Conservation (phyloP, 352 stramenopile genomes). For the Phytophthora citricola region DNA sequence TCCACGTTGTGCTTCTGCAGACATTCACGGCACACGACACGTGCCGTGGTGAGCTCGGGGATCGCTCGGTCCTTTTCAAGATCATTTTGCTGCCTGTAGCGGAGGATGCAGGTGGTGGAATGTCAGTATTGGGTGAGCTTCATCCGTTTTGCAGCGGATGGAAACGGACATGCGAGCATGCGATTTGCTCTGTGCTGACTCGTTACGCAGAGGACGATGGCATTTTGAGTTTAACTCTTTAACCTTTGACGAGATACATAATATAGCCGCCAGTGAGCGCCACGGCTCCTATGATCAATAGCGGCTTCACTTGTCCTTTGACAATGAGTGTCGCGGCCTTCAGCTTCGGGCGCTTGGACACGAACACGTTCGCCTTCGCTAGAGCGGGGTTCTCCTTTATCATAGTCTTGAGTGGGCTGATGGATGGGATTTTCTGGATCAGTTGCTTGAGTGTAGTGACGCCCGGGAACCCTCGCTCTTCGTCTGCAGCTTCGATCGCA, state of each 20-base stretch:
- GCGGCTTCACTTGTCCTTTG: conserved; percentile 16
- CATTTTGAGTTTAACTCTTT: neutral
- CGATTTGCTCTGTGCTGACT: too few species aligned
- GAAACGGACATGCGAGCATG: conserved; percentile 1
- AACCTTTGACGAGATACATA: conserved; percentile 23
- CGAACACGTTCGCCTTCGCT: conserved; percentile 6
- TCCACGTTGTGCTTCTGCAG: conserved; percentile 23
- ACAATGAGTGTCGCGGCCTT: conserved; percentile 4
- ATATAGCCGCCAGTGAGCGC: conserved; percentile 22
- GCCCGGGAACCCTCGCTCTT: conserved; percentile 19
- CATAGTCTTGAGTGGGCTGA: conserved; percentile 11
- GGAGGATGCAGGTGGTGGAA: neutral
- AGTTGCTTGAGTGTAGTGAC: conserved; percentile 8
- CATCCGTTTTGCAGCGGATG: conserved; percentile 6
- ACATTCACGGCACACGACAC: conserved; percentile 18
- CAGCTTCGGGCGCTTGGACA: conserved; percentile 1
- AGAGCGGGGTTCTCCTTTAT: conserved; percentile 1
- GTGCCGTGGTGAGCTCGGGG: conserved; percentile 6
- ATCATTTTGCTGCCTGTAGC: neutral
- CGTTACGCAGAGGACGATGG: too few species aligned
- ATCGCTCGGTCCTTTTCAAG: neutral
- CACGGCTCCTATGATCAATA: conserved; percentile 22
- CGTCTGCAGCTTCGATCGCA: neutral
- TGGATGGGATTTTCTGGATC: conserved; percentile 4
- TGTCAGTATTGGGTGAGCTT: neutral